Base-by-base conservation (phyloP, 177 flowering plant genomes). In the Vitis hybrid region DNA sequence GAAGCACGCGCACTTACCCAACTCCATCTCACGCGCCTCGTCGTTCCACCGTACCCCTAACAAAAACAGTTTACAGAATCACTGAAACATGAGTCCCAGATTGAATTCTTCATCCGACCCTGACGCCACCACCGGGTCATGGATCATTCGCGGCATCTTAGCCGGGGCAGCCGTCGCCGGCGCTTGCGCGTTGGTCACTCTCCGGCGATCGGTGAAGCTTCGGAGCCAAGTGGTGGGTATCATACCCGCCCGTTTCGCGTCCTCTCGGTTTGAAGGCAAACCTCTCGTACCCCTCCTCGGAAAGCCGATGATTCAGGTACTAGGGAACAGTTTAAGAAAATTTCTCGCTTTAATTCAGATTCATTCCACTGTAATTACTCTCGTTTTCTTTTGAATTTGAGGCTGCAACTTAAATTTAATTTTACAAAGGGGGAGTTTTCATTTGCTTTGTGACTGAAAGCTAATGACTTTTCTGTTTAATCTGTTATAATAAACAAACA, bases 221-320 rank as follows among this genome's bases (percentile, higher is more conserved):
- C 74, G 98, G 68, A 83, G 80, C 73, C 78, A 90, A 48, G 98
- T 90, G 0, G 84, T 93, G 7, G 97, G 98, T 0, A 87, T 93
- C 61, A 93, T 93, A 63, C 98, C 98, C 1, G 98, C 98, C 51
- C 92, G 93, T 14, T 93, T 66, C 59, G 89, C 89, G 45, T 93
- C 94, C 45, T 83, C 97, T 13, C 81, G 94, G 15, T 91, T 93
- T 70, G 73, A 81, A 53, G 95, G 95, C 57, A 93, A 93, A 69
- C 98, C 97, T 12, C 82, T 90, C 9, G 90, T 86, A 62, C 76
- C 81, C 2, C 87, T 93, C 79, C 90, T 90, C 19, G 97, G 97
- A 15, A 93, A 90, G 80, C 94, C 95, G 67, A 93, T 93, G 97
- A 92, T 91, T 73, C 97, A 91, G 92, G 97, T 93, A 39, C 34